phyloP scores from a whole-genome alignment of 192 early-diverging fungal genomes.

The Coemansia sp. region DNA sequence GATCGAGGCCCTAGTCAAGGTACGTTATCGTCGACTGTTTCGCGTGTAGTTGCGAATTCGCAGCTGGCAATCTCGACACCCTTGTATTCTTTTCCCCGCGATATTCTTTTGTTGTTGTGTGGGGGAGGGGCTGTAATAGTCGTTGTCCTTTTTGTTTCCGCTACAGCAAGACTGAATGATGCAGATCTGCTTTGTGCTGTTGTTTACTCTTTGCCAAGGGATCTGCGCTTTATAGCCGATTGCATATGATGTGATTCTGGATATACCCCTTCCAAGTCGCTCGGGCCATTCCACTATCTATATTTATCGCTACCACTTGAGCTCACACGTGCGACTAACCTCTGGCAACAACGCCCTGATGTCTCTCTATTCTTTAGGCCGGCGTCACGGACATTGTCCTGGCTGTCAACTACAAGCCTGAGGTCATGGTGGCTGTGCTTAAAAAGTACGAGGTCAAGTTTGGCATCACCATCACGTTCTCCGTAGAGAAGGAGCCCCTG shows the following conservation, averaged over 20 bases:
- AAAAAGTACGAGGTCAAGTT: conserved; percentile 91
- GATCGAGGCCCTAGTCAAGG: conserved; percentile 95
- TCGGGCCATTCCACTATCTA: not conserved
- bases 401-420: conserved; percentile 98
- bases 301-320: not conserved
- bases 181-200: conserved; percentile 12
- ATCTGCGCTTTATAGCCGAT: conserved; percentile 1
- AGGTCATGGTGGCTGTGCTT: conserved; percentile 92
- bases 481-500: conserved; percentile 94
- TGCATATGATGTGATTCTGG: not conserved
- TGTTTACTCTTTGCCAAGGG: conserved; percentile 7
- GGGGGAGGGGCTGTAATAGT: not conserved
- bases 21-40: conserved; percentile 38
- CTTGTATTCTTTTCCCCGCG: not conserved
- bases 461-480: conserved; percentile 93
- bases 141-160: not conserved
- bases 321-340: not conserved
- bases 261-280: not conserved
- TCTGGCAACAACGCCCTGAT: conserved; percentile 9
- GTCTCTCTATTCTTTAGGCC: conserved; percentile 60
- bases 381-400: conserved; percentile 97
- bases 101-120: conserved; percentile 1
- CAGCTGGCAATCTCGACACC: not conserved
- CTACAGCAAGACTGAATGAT: conserved; percentile 4
- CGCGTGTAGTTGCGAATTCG: not conserved